Evolutionary conservation across 1,139 yeast genomes (phyloP), one percentile per base, ranked within the genome.

Genomic region (Pichia inconspicua): DNA sequence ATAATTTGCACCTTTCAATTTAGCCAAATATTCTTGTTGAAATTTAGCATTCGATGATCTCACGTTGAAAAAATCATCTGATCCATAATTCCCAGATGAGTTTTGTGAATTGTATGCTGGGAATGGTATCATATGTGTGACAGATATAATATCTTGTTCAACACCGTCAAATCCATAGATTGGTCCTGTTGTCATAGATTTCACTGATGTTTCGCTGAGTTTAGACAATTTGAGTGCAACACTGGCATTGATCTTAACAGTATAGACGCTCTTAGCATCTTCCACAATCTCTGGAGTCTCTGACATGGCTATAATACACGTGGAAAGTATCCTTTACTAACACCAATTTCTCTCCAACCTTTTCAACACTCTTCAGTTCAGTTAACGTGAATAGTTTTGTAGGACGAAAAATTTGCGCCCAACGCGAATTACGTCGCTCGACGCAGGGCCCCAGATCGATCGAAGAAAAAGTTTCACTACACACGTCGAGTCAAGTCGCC

Each of bases 161-260:
- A 53, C 46, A 40, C 58, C 80, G 64, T 84, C 89, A 54, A 84
- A 74, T 19, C 96, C 96, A 49, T 84, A 77, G 48, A 88, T 72
- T 43, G 90, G 81, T 31, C 96, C 96, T 30, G 86, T 75, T 49
- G 77, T 82, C 34, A 82, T 71, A 19, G 80, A 72, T 40, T 94
- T 89, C 61, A 74, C 76, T 60, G 76, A 72, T 53, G 82, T 87
- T 40, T 87, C 75, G 15, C 89, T 80, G 65, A 85, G 88, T 65
- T 84, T 81, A 56, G 84, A 72, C 56, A 88, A 74, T 55, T 84
- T 81, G 58, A 87, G 72, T 46, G 84, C 82, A 35, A 78, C 90
- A 53, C 80, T 72, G 36, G 82, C 77, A 55, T 76, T 77, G 43
- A 78, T 66, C 51, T 72, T 70, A 51, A 78, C 73, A 7, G 52